Base-by-base conservation (phyloP, 2,329 filamentous ascomycete species). In the Rosellinia necatrix region DNA sequence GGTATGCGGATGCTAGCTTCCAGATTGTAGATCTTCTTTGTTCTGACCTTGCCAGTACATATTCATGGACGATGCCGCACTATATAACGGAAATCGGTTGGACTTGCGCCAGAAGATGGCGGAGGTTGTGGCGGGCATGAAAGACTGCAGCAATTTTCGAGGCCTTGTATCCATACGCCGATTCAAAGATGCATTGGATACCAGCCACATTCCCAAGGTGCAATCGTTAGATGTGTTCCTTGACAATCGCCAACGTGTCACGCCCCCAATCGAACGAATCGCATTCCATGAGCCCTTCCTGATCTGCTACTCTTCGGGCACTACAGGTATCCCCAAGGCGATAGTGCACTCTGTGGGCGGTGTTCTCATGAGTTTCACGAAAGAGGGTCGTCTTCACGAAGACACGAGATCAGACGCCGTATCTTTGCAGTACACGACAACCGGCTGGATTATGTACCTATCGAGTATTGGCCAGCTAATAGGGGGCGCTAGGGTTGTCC, bases 371-470 rank as follows among this genome's bases (percentile, higher is more conserved):
- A 79, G 71, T 60, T 64, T 67, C 12, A 67, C 63, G 59, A 83
- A 92, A 68, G 91, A 96, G 69, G 76, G 75, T 1, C 71, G 69
- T 2, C 70, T 84, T 22, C 81, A 84, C 66, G 76, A 80, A 43
- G 73, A 75, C 24, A 53, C 73, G 3, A 68, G 61, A 0, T 64
- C 74, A 0, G 67, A 72, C n/a, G 74, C 72, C 38, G 75, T 83
- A 1, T 68, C 71, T 1, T 63, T 85, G 54, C 81, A 85, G 69
- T 84, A 81, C 67, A 84, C 85, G 1, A 88, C 85, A 0, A 91
- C 88, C 0, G 88, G 89, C 0, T 96, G 91, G 91, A 94, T 96
- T 73, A 96, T 96, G 91, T 94, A 93, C 68, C 75, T 92, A 7
- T 74, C 78, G 2, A 82, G 80, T 32, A 76, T 90, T 0, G 76